Base-by-base conservation (phyloP, 176 grass and related monocot species). In the Avena sativa region DNA sequence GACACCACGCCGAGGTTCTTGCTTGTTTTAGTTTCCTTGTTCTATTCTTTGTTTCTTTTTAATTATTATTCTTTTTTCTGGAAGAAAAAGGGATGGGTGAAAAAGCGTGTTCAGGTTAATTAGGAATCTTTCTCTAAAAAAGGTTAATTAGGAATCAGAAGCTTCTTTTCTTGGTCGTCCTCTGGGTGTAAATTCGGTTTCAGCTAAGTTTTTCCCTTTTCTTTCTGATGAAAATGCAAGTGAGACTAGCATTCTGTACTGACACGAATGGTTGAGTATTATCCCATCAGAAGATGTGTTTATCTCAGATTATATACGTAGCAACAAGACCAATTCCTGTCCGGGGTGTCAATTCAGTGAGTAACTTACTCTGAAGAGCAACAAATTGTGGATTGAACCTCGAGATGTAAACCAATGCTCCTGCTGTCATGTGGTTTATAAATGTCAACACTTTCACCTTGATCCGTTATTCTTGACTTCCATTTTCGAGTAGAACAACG, bases 101-200 rank as follows among this genome's bases (percentile, higher is more conserved):
- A 59, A 62, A 87, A 21, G 40, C 40, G 40, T 43, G 40, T 43
- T 43, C 40, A 36, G 44, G 28, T 12, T 32, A 66, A 13, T 30
- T 88, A 82, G 90, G 77, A 60, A 50, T 20, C 72, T 43, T 43
- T 43, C 40, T 43, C 0, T 1, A 43, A 43, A 43, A 43, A 43
- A 47, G 44, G n/a, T 12, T 32, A 66, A 13, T 30, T 88, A 82
- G 90, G 77, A 60, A 50, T 20, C 72, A 90, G 17, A 74, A 47
- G 9, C 44, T 34, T 49, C 67, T 85, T 20, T 79, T 61, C 50
- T 51, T 87, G 48, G 50, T 74, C n/a, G 3, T 32, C 30, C 30
- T 32, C 30, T 81, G 28, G 78, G 51, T 91, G 61, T 88, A 88
- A 88, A 88, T 88, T 63, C 69, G 60, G 61, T 72, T 81, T 63